phyloP scores from a whole-genome alignment of 2,329 filamentous ascomycete genomes.

The Eutypa lata region DNA sequence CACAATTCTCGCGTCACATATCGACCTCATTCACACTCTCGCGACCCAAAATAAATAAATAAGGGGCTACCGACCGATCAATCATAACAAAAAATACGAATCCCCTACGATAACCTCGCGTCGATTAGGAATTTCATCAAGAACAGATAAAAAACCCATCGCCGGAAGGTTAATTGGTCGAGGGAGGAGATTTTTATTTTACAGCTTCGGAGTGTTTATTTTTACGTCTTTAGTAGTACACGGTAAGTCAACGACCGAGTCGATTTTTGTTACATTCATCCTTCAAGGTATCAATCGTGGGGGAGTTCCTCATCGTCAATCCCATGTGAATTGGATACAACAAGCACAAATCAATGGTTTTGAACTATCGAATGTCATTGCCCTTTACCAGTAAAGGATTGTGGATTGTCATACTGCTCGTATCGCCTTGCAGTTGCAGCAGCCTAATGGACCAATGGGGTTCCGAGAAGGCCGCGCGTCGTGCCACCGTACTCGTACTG shows the following conservation, averaged over 20 bases:
- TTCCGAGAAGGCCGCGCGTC: neutral
- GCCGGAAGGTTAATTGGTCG: neutral
- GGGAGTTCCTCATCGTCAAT: neutral
- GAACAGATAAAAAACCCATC: neutral
- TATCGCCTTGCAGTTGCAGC: neutral
- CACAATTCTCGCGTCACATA: conserved; percentile 13
- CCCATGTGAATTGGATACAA: no score
- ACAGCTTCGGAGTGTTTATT: no score
- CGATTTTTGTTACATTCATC: neutral
- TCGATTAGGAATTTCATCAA: neutral
- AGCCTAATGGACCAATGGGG: neutral
- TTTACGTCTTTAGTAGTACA: no score
- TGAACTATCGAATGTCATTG: no score
- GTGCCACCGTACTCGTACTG: neutral
- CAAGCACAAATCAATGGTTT: no score
- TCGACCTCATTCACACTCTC: conserved; percentile 11
- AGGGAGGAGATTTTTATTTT: neutral
- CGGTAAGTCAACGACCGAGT: no score
- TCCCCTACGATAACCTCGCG: neutral
- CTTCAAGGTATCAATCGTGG: neutral
- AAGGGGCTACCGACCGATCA: neutral
- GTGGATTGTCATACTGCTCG: neutral
- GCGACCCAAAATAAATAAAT: conserved; percentile 3
- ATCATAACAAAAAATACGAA: neutral
- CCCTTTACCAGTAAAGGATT: no score